Percentiles rank a stretch among this genome's conserved stretches.
phyloP scores from a whole-genome alignment of 768 basidiomycete species.

The Collybia sordida region DNA sequence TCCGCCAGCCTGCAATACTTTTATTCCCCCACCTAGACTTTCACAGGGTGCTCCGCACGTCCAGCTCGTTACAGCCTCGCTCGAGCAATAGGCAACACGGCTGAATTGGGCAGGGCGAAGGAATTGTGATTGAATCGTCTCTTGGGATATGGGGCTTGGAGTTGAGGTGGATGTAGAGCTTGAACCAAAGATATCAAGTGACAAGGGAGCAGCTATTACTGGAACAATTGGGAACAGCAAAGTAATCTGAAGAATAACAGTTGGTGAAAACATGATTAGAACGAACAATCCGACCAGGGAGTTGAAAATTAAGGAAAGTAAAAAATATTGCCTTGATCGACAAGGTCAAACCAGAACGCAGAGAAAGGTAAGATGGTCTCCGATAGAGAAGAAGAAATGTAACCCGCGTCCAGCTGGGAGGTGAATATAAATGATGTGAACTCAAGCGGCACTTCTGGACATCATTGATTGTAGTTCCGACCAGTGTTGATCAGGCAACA shows the following conservation, averaged over 20 bases:
- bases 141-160: slow-evolving; percentile 1
- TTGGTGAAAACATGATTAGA: not conserved
- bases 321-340: slow-evolving; percentile 8
- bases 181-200: not conserved
- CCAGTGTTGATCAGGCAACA: no score
- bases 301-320: not conserved
- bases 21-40: slow-evolving; percentile 21
- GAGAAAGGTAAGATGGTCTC: not conserved
- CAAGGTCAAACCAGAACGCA: not conserved
- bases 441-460: no score
- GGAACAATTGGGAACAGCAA: not conserved
- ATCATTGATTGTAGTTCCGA: no score
- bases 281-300: not conserved
- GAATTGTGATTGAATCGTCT: slow-evolving; percentile 3
- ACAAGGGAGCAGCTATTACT: slow-evolving; percentile 2
- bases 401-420: no score
- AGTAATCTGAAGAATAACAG: not conserved
- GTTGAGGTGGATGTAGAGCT: not conserved
- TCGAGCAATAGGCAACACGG: slow-evolving; percentile 37
- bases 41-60: slow-evolving; percentile 33
- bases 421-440: no score
- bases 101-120: slow-evolving; percentile 33
- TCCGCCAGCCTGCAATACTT: slow-evolving; percentile 30
- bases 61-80: slow-evolving; percentile 27
- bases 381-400: no score